Conservation (phyloP, 306 rosid species). For the Vigna angularis region DNA sequence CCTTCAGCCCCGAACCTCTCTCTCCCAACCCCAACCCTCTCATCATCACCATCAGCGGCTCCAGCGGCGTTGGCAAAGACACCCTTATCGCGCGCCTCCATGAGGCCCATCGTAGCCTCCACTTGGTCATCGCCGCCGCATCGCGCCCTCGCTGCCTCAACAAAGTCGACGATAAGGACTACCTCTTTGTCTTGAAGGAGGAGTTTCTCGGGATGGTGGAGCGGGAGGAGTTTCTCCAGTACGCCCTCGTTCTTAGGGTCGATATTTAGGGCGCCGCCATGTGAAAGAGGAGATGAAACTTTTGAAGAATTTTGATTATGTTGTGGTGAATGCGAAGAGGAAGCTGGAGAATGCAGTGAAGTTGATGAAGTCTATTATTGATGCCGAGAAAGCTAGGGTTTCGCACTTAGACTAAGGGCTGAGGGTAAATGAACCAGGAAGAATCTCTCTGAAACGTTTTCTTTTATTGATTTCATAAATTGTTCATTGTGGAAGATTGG, state of each 20-base stretch:
- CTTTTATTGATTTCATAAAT: background rate
- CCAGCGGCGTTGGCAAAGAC: constrained; percentile 97
- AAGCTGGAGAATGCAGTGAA: constrained; percentile 78
- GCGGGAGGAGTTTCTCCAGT: constrained; percentile 55
- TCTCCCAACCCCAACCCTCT: constrained; percentile 68
- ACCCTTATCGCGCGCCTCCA: constrained; percentile 70
- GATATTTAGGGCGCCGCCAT: no score
- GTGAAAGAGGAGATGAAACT: no score
- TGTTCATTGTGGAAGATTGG: background rate
- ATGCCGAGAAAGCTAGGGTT: constrained; percentile 95
- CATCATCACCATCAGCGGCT: constrained; percentile 80
- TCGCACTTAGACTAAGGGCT: background rate
- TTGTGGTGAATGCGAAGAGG: constrained; percentile 63
- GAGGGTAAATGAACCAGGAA: background rate
- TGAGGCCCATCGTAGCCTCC: constrained; percentile 60
- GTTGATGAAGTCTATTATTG: constrained; percentile 73
- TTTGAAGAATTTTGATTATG: no score
- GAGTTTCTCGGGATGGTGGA: constrained; percentile 72
- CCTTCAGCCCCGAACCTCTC: constrained; percentile 67
- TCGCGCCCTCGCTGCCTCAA: constrained; percentile 65
- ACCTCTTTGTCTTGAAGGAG: constrained; percentile 71
- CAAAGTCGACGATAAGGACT: constrained; percentile 78
- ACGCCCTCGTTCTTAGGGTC: no score
- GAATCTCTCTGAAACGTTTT: background rate
- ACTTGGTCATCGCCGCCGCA: constrained; percentile 87